Evolutionary conservation across 225 moss, liverwort and hornwort species (phyloP).

Genomic region (Rhytidiadelphus loreus): DNA sequence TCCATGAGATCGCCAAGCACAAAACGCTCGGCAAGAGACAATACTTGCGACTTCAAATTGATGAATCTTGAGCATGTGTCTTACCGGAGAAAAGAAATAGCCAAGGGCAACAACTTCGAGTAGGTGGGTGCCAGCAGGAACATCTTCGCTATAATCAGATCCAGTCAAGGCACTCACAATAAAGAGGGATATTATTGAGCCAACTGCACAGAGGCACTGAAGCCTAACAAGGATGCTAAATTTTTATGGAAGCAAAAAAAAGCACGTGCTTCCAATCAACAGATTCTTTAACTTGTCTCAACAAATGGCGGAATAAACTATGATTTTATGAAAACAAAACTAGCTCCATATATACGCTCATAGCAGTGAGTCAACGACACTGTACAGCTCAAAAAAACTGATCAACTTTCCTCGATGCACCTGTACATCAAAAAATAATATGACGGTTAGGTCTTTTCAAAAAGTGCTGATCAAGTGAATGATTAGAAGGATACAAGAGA

Average conservation of each 20-base stretch:
- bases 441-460: background rate
- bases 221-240: background rate
- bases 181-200: background rate
- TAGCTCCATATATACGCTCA: background rate
- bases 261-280: background rate
- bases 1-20: background rate
- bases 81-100: slow-evolving; percentile 77
- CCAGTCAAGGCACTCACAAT: slow-evolving; percentile 19
- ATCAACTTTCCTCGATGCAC: background rate
- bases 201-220: background rate
- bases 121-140: slow-evolving; percentile 72
- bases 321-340: background rate
- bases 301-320: background rate
- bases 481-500: slow-evolving; percentile 44
- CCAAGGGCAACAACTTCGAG: slow-evolving; percentile 75
- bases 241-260: background rate
- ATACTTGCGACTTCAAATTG: background rate
- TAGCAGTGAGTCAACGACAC: background rate
- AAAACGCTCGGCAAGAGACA: background rate
- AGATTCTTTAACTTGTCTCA: background rate
- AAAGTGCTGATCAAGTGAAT: background rate
- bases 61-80: background rate
- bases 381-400: background rate
- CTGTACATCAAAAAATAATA: background rate
- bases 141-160: slow-evolving; percentile 43